A percentile compares a stretch with the other conserved stretches of the same genome.
phyloP scores from a whole-genome alignment of 192 early-diverging fungal genomes.

The Glomus cerebriforme region DNA sequence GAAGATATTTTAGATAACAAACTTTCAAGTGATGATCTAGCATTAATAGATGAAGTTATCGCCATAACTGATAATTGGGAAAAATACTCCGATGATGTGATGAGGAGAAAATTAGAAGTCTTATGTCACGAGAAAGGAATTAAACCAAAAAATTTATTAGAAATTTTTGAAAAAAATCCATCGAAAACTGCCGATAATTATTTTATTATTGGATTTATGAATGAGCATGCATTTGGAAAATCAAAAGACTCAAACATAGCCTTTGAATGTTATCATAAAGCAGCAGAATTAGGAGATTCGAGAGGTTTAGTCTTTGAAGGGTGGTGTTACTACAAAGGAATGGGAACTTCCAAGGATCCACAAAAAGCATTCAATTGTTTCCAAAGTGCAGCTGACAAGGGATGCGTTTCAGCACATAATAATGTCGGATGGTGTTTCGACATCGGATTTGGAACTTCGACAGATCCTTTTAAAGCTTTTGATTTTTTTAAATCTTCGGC shows the following conservation, averaged over 20 bases:
- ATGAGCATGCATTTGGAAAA: conserved; percentile 15
- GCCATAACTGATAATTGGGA: conserved; percentile 17
- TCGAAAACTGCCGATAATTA: neutral
- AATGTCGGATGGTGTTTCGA: conserved; percentile 34
- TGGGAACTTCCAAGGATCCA: neutral
- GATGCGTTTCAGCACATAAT: conserved; percentile 1
- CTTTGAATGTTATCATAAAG: conserved; percentile 20
- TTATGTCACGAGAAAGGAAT: neutral
- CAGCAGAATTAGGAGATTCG: conserved; percentile 20
- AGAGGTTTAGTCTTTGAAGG: conserved; percentile 6
- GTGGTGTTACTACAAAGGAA: conserved; percentile 28
- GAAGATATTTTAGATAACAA: neutral
- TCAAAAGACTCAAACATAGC: neutral
- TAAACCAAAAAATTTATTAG: neutral
- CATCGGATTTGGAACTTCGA: conserved; percentile 20
- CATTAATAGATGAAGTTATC: conserved; percentile 1
- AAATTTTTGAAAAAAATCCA: neutral
- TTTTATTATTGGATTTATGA: conserved; percentile 21
- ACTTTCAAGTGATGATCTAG: neutral
- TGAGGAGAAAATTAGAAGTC: neutral
- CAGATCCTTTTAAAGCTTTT: conserved; percentile 22
- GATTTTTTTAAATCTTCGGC: conserved; percentile 6
- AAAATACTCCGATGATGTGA: neutral
- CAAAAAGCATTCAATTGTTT: conserved; percentile 20
- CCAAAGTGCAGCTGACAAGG: conserved; percentile 4